Evolutionary conservation across 768 basidiomycete species (phyloP), one percentile per base, ranked within the genome.

Genomic region (Rhizopogon sp.): DNA sequence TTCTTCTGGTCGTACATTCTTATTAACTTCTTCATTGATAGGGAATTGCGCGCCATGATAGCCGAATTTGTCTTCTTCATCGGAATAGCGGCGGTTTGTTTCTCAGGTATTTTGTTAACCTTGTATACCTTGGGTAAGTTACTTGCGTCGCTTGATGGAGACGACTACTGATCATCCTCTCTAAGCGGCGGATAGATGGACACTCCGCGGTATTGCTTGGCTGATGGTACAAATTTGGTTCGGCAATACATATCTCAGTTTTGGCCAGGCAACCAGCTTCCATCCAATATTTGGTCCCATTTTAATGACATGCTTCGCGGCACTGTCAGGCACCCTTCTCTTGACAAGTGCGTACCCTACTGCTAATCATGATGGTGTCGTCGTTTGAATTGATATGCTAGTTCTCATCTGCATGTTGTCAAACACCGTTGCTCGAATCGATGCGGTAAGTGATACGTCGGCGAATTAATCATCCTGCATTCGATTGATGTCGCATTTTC

Each of bases 191-290:
- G 60, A 56, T 39, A 56, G 31, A 35, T 69, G 69, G 69, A 52
- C 52, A 50, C 40, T 68, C 22, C 80, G 76, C 58, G 69, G 76
- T 11, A 91, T 91, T 49, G 80, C 86, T 0, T 93, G 90, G 90
- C 70, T 93, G 9, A 86, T 93, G 85, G 79, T 88, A 2, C 86
- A 91, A 56, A 90, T 93, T 31, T 92, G 90, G 89, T 90, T 92
- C 57, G 89, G 90, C 0, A 88, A 87, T 61, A 85, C 82, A 2
- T 87, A 78, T 62, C 71, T 90, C 29, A 79, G 74, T 51, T 85
- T 84, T 59, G 71, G 61, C 7, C 74, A 83, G 61, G 81, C 83
- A 0, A 68, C 77, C 43, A 82, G 78, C 57, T 85, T 86, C 61
- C 85, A 83, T 66, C 82, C 81, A 5, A 59, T 92, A 2, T 85